Conservation (phyloP, 768 basidiomycete species). For the Suillus alpinus region DNA sequence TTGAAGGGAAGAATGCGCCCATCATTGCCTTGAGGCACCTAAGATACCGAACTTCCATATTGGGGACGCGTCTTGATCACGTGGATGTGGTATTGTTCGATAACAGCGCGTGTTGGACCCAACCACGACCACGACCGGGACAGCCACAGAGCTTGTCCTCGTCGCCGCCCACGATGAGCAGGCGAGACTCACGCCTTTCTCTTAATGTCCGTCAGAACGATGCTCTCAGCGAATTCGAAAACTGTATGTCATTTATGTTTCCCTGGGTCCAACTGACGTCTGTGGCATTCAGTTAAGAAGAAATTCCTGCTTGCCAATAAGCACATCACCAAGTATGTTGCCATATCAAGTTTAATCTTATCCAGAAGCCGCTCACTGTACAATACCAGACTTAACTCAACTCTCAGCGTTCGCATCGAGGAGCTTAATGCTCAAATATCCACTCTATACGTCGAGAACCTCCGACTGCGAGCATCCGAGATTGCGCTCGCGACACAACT, state of each 20-base stretch:
- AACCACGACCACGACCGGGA: slow-evolving; percentile 14
- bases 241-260: slow-evolving; percentile 52
- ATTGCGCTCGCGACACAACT: slow-evolving; percentile 73
- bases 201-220: slow-evolving; percentile 69
- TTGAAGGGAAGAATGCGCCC: slow-evolving; percentile 16
- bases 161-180: slow-evolving; percentile 28
- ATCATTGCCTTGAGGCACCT: slow-evolving; percentile 26
- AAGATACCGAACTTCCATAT: slow-evolving; percentile 11
- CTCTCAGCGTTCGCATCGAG: slow-evolving; percentile 78
- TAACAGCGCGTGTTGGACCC: slow-evolving; percentile 32
- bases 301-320: slow-evolving; percentile 89
- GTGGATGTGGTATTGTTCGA: slow-evolving; percentile 30
- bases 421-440: slow-evolving; percentile 83
- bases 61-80: slow-evolving; percentile 24
- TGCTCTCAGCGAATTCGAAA: slow-evolving; percentile 81
- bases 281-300: slow-evolving; percentile 75
- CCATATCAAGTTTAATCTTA: not conserved
- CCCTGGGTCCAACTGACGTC: slow-evolving; percentile 13
- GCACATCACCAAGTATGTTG: slow-evolving; percentile 80
- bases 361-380: slow-evolving; percentile 1
- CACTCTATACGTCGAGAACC: slow-evolving; percentile 78
- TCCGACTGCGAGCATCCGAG: slow-evolving; percentile 76
- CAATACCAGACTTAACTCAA: slow-evolving; percentile 70
- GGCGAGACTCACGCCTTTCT: slow-evolving; percentile 41
- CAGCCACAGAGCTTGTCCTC: slow-evolving; percentile 21